A percentile compares a stretch with the other conserved stretches of the same genome.
Evolutionary conservation across 164 flowering plant species (phyloP).

Genomic region (Euptelea pleiosperma): DNA sequence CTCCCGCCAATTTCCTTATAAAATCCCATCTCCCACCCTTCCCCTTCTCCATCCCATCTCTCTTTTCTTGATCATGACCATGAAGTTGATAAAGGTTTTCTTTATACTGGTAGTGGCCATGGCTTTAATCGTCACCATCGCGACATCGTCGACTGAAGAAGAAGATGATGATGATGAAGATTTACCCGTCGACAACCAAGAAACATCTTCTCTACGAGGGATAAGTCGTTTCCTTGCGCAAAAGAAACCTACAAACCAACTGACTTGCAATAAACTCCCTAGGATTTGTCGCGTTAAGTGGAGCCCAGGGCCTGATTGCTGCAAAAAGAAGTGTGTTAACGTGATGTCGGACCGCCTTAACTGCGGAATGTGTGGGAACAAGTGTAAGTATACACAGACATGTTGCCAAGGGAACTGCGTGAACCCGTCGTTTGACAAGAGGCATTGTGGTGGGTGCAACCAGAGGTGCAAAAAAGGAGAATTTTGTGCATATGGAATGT

Average conservation of each 20-base stretch:
- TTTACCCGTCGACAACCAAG: neutral
- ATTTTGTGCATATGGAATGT: slow-evolving; percentile 29
- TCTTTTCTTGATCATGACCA: neutral
- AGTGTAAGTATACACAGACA: slow-evolving; percentile 22
- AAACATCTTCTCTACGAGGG: slow-evolving; percentile 10
- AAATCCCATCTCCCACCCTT: neutral
- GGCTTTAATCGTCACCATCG: slow-evolving; percentile 1
- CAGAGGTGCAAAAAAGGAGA: slow-evolving; percentile 28
- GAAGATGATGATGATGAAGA: neutral
- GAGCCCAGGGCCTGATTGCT: slow-evolving; percentile 31
- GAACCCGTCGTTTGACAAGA: slow-evolving; percentile 15
- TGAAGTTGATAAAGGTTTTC: slow-evolving; percentile 13
- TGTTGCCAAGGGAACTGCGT: slow-evolving; percentile 38
- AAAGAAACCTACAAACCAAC: neutral
- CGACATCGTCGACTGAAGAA: neutral
- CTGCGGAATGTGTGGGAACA: slow-evolving; percentile 38
- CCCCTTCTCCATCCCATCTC: neutral
- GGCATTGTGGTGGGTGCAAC: slow-evolving; percentile 31
- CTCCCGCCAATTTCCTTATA: slow-evolving; percentile 9
- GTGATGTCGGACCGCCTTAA: slow-evolving; percentile 19
- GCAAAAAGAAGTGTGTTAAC: slow-evolving; percentile 29
- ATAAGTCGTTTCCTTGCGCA: slow-evolving; percentile 10
- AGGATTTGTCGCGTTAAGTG: slow-evolving; percentile 18
- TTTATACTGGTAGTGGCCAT: slow-evolving; percentile 10
- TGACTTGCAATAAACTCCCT: slow-evolving; percentile 18